These are phyloP conservation scores for Hyaloscypha hepaticicola DNA, from an alignment of 495 filamentous ascomycete genomes.

Conservation along the genomic window DNA sequence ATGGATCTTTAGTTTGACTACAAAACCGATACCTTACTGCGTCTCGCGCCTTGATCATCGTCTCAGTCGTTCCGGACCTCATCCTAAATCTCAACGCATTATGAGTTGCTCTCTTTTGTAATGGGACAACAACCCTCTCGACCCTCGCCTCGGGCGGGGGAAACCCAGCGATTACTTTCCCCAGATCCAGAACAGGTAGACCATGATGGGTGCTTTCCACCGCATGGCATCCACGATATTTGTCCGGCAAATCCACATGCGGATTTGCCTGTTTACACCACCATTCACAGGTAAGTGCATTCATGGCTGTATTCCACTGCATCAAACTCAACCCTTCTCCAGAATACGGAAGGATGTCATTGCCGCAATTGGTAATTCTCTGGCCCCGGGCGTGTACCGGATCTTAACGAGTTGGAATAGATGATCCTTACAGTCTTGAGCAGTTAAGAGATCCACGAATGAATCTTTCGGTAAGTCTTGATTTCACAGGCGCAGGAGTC, in stretches of 20 bases:
- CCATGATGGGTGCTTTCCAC: slow-evolving; percentile 31
- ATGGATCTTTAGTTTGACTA: no score
- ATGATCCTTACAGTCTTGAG: slow-evolving; percentile 64
- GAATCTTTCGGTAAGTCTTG: slow-evolving; percentile 50
- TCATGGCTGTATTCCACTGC: not conserved
- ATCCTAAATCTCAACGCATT: not conserved
- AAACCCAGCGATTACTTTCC: not conserved
- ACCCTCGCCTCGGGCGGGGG: not conserved
- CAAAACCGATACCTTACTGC: no score
- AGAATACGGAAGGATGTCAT: slow-evolving; percentile 37
- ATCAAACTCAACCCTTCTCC: not conserved
- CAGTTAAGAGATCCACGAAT: slow-evolving; percentile 67
- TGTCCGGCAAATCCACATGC: slow-evolving; percentile 29
- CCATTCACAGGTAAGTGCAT: slow-evolving; percentile 43
- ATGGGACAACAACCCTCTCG: slow-evolving; percentile 24
- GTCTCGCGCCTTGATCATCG: no score
- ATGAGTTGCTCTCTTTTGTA: not conserved
- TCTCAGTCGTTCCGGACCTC: no score
- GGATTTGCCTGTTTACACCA: slow-evolving; percentile 43
- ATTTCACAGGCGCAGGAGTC: no score
- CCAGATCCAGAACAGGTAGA: slow-evolving; percentile 8
- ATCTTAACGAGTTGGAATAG: slow-evolving; percentile 31
- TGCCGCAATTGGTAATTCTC: slow-evolving; percentile 35
- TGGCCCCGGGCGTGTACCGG: not conserved
- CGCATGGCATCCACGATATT: slow-evolving; percentile 23